These are phyloP conservation scores for Phyllostachys edulis DNA, from an alignment of 176 grass and related monocot species.

Conservation along the genomic window DNA sequence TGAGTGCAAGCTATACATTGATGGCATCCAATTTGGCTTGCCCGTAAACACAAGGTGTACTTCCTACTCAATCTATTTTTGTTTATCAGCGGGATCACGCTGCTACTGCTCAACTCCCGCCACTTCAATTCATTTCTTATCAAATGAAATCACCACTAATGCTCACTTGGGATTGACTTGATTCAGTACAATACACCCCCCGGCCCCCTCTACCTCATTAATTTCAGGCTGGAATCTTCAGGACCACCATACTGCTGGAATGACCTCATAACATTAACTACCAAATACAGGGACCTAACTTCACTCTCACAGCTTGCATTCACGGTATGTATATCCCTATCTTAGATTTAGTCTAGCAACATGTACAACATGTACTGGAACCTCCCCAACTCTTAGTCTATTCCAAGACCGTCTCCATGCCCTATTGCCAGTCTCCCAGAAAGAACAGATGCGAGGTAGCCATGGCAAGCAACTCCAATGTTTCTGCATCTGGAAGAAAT, in stretches of 20 bases:
- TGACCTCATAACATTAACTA: conserved; percentile 69
- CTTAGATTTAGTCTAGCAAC: too few relatives aligned
- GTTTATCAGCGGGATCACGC: not conserved
- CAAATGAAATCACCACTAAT: too few relatives aligned
- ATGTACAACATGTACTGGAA: too few relatives aligned
- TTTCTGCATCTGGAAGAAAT: too few relatives aligned
- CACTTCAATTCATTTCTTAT: too few relatives aligned
- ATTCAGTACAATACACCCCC: not conserved
- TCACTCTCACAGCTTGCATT: conserved; percentile 84
- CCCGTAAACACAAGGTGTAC: conserved; percentile 66
- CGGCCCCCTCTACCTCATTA: not conserved
- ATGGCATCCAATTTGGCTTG: conserved; percentile 79
- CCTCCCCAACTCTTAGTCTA: too few relatives aligned
- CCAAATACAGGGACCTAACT: conserved; percentile 93
- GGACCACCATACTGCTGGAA: conserved; percentile 81
- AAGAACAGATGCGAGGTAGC: too few relatives aligned
- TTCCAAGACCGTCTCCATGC: too few relatives aligned
- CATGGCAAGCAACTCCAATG: too few relatives aligned
- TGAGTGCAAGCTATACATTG: conserved; percentile 73
- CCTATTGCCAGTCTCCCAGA: too few relatives aligned
- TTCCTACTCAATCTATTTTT: not conserved
- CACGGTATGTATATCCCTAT: conserved; percentile 47
- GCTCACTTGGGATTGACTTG: not conserved
- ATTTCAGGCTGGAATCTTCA: conserved; percentile 65
- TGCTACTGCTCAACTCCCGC: too few relatives aligned